These are phyloP conservation scores for Pestalotiopsis sp. DNA, from an alignment of 2,329 filamentous ascomycete genomes.

Conservation along the genomic window DNA sequence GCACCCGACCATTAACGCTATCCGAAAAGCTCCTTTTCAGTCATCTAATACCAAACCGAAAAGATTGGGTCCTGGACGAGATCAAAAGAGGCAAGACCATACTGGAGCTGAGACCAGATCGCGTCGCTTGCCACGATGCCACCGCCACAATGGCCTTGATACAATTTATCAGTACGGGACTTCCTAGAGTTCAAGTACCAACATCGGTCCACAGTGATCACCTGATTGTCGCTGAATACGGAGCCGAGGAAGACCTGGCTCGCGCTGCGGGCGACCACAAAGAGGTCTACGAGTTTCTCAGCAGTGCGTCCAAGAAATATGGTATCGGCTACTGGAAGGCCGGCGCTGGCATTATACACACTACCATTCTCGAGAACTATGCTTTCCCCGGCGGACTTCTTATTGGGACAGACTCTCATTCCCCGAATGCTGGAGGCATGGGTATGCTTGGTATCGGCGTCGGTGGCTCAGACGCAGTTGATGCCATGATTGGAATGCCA, in stretches of 20 bases:
- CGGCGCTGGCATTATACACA: slow-evolving; percentile 98
- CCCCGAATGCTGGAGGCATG: slow-evolving; percentile 94
- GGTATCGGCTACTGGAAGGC: slow-evolving; percentile 99
- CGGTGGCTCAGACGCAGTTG: slow-evolving; percentile 84
- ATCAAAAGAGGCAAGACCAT: slow-evolving; percentile 96
- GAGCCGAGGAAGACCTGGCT: slow-evolving; percentile 89
- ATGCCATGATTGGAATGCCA: slow-evolving; percentile 88
- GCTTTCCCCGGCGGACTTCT: slow-evolving; percentile 97
- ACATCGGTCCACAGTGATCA: slow-evolving; percentile 98
- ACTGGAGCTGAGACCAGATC: slow-evolving; percentile 93
- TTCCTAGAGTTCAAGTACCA: slow-evolving; percentile 93
- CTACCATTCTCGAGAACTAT: slow-evolving; percentile 98
- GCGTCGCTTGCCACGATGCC: slow-evolving; percentile 98
- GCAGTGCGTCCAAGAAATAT: slow-evolving; percentile 94
- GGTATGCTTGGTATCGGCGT: slow-evolving; percentile 95
- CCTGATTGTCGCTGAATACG: slow-evolving; percentile 96
- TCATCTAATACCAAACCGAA: not conserved
- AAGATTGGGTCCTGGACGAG: slow-evolving; percentile 47
- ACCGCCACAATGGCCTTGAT: slow-evolving; percentile 99
- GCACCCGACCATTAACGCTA: not conserved
- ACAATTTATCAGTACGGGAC: slow-evolving; percentile 99
- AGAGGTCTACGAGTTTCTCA: slow-evolving; percentile 98
- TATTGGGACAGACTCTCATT: slow-evolving; percentile 98
- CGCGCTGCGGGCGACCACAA: slow-evolving; percentile 94
- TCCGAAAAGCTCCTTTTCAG: not conserved